Base-by-base conservation (phyloP, 495 filamentous ascomycete genomes). In the Neurospora discreta region DNA sequence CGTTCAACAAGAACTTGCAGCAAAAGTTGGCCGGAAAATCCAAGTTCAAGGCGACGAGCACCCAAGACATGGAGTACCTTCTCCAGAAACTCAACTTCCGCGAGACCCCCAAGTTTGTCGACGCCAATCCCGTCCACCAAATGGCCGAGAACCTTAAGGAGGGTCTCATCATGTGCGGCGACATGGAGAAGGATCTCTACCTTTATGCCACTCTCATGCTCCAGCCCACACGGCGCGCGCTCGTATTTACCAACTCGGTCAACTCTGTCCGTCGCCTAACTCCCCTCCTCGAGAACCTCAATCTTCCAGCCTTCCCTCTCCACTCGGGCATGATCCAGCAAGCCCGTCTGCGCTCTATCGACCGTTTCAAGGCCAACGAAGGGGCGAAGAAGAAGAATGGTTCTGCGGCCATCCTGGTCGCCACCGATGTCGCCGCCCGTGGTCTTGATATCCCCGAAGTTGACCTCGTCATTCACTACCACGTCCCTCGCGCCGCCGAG, bases 281-380 rank as follows among this genome's bases (percentile, higher is more conserved):
- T 0, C 92, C 95, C 26, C 85, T 98, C 71, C 87, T 99, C 10
- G 92, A 95, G 77, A 91, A 89, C 70, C 89, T 99, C 26, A 87
- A 89, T 73, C 88, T 97, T 18, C 90, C 89, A 8, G 92, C 91
- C 16, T 84, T 91, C 26, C 88, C 91, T 0, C 85, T 99, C 11
- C 95, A 99, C 79, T 97, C 94, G 0, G 90, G 91, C 74, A 98
- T 99, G 95, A 86, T 90, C 8, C 96, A 98, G 81, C 98, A 98
- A 80, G 93, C 95, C n/a, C 93, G 95, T 38, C 85, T 99, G 23
- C 90, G 95, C 60, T 95, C 93, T 16, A 85, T 99, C 10, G 95
- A 99, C 77, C 91, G 92, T 30, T 98, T 98, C 81, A 93, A 92
- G 4, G 87, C 88, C 26, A 82, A 88, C 18, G 81, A 88, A 30